Conservation (phyloP, 805 yeast genomes). For the Yamadazyma olivae region DNA sequence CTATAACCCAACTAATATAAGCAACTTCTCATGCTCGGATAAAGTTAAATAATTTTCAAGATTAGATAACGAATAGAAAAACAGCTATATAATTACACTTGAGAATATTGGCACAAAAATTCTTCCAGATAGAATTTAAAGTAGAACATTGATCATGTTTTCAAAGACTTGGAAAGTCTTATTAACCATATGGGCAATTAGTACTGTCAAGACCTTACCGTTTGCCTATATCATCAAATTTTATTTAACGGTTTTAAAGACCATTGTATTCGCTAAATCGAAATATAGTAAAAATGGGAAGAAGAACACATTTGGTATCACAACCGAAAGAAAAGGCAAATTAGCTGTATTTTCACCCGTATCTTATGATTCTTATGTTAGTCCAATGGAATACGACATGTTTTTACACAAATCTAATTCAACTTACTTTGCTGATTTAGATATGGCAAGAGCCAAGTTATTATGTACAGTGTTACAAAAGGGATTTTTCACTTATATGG, state of each 20-base stretch:
- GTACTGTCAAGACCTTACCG: conserved; percentile 65
- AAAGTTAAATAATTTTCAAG: too few relatives aligned
- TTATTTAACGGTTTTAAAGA: conserved; percentile 43
- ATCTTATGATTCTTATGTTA: conserved; percentile 51
- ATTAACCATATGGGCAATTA: conserved; percentile 18
- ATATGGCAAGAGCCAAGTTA: conserved; percentile 68
- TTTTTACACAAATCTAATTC: conserved; percentile 86
- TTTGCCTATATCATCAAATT: conserved; percentile 64
- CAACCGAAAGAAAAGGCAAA: conserved; percentile 16
- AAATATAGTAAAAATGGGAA: conserved; percentile 17
- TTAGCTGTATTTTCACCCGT: conserved; percentile 43
- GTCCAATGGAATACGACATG: conserved; percentile 80
- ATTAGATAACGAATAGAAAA: too few relatives aligned
- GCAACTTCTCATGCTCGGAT: too few relatives aligned
- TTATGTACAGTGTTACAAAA: conserved; percentile 57
- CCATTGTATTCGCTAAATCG: conserved; percentile 36
- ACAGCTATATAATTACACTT: too few relatives aligned
- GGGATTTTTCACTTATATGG: conserved; percentile 45
- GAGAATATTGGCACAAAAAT: too few relatives aligned
- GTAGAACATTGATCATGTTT: too few relatives aligned
- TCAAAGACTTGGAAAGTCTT: neutral
- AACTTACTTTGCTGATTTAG: conserved; percentile 79
- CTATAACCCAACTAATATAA: too few relatives aligned
- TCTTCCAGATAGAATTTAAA: too few relatives aligned
- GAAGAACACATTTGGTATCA: conserved; percentile 31